phyloP scores from a whole-genome alignment of 129 eudicot species.

The Tagetes patula region DNA sequence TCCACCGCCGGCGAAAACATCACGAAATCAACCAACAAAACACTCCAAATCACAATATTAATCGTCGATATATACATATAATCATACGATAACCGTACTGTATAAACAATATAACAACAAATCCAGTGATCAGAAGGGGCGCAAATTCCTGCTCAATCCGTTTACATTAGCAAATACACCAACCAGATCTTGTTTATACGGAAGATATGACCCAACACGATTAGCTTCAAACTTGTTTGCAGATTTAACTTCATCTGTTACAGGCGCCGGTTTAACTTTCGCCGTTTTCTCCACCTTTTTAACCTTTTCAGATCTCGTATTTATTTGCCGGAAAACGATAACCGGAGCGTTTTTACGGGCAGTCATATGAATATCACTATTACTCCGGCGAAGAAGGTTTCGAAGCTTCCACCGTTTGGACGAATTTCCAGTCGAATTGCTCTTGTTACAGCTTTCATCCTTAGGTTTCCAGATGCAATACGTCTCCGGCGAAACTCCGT shows the following conservation, averaged over 20 bases:
- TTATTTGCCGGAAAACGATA: conserved; percentile 17
- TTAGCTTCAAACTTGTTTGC: conserved; percentile 26
- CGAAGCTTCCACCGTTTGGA: conserved; percentile 70
- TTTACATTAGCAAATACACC: conserved; percentile 46
- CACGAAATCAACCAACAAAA: conserved; percentile 6
- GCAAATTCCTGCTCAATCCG: conserved; percentile 37
- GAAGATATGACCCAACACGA: conserved; percentile 40
- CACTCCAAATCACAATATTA: neutral
- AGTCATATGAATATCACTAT: conserved; percentile 35
- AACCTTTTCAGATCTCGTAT: conserved; percentile 18
- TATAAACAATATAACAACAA: neutral
- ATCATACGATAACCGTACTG: conserved; percentile 6
- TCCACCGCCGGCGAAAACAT: neutral
- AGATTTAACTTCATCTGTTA: conserved; percentile 3
- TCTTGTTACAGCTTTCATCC: conserved; percentile 48
- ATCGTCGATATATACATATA: neutral
- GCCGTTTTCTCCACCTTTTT: conserved; percentile 30
- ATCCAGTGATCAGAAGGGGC: neutral
- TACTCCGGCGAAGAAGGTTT: conserved; percentile 45
- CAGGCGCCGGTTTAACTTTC: conserved; percentile 29
- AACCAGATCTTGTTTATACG: conserved; percentile 50
- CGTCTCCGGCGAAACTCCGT: conserved; percentile 54
- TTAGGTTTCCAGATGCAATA: conserved; percentile 75
- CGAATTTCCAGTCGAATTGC: conserved; percentile 59
- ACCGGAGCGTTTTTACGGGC: conserved; percentile 23